phyloP scores from a whole-genome alignment of 768 basidiomycete genomes.

The Boletus pseudopeckii region DNA sequence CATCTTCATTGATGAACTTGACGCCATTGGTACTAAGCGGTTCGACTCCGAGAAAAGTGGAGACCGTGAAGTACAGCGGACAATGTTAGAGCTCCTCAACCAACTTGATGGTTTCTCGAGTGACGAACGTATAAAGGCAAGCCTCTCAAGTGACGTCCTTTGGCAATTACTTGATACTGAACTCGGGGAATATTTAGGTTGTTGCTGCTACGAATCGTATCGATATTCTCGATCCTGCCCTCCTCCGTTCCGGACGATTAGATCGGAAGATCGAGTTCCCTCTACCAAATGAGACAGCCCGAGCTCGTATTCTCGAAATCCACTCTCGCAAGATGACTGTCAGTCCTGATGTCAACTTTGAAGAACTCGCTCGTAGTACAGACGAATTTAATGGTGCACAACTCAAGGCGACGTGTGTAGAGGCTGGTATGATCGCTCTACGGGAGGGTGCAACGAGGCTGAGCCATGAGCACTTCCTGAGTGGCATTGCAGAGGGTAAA shows the following conservation, averaged over 20 bases:
- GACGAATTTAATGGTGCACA: slow-evolving; percentile 99
- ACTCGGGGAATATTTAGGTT: slow-evolving; percentile 51
- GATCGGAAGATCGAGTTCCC: slow-evolving; percentile 99
- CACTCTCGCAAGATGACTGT: slow-evolving; percentile 96
- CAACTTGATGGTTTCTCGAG: slow-evolving; percentile 97
- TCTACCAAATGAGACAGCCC: slow-evolving; percentile 92
- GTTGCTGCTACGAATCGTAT: slow-evolving; percentile 99
- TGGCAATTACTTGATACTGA: background rate
- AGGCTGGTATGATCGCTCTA: slow-evolving; percentile 98
- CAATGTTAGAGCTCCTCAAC: slow-evolving; percentile 99
- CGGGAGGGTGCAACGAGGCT: slow-evolving; percentile 88
- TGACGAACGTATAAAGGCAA: slow-evolving; percentile 94
- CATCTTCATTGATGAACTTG: slow-evolving; percentile 97
- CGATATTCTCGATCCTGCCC: slow-evolving; percentile 95
- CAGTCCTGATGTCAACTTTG: slow-evolving; percentile 87
- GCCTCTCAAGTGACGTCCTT: background rate
- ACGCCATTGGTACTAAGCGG: slow-evolving; percentile 98
- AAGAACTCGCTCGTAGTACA: slow-evolving; percentile 93
- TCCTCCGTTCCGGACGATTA: slow-evolving; percentile 96
- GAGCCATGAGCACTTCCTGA: slow-evolving; percentile 94
- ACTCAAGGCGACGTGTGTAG: slow-evolving; percentile 96
- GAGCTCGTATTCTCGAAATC: slow-evolving; percentile 93
- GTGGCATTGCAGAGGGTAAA: slow-evolving; percentile 83
- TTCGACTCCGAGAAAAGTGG: slow-evolving; percentile 99
- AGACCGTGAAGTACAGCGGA: slow-evolving; percentile 98